Evolutionary conservation across 164 flowering plant species (phyloP).

Genomic region (Annona squamosa): DNA sequence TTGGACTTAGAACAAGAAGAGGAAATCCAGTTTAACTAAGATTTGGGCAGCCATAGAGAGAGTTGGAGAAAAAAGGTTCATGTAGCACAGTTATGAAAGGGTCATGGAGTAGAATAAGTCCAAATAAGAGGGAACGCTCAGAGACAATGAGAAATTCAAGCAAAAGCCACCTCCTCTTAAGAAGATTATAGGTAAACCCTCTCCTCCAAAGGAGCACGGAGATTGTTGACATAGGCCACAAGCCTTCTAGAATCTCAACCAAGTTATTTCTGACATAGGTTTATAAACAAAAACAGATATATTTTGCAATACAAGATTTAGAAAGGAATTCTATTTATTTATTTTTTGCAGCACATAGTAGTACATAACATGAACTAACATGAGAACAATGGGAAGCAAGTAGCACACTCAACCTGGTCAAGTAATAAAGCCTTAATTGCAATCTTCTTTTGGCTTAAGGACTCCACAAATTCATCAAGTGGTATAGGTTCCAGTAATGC

Average conservation of each 20-base stretch:
- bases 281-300: too few species aligned
- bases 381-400: background rate
- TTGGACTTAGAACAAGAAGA: background rate
- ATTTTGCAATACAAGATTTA: too few species aligned
- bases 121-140: too few species aligned
- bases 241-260: background rate
- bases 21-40: background rate
- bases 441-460: slow-evolving; percentile 68
- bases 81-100: too few species aligned
- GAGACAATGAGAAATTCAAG: too few species aligned
- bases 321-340: background rate
- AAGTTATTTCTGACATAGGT: too few species aligned
- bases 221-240: background rate
- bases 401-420: slow-evolving; percentile 65
- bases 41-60: too few species aligned
- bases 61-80: too few species aligned
- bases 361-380: slow-evolving; percentile 3
- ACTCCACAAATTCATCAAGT: slow-evolving; percentile 44
- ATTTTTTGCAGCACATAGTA: background rate
- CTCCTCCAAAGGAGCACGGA: background rate
- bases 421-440: slow-evolving; percentile 82
- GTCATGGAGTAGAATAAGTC: too few species aligned
- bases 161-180: background rate
- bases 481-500: slow-evolving; percentile 75
- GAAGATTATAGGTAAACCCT: background rate